Evolutionary conservation across 140 eudicot species (phyloP), one percentile per base, ranked within the genome.

Genomic region (Ambrosia hybrid): DNA sequence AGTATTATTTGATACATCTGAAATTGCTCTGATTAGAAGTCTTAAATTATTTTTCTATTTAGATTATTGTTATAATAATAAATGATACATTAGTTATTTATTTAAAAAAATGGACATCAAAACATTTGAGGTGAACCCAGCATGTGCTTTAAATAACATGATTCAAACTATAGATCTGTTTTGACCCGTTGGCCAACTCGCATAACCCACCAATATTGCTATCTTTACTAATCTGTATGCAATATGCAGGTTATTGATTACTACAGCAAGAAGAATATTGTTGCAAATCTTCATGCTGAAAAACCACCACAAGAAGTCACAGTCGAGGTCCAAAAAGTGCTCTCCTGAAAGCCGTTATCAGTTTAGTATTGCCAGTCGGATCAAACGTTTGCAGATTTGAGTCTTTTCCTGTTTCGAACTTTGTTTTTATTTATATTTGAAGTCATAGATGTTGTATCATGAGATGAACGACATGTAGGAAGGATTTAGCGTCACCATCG

Each of bases 261-360:
- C 83, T 91, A 91, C 73, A 58, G 34, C 62, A 86, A 82, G 85
- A 91, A 91, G 84, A 80, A 79, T 9, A 81, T 82, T 2, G 87
- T 87, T 74, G 87, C 87, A 7, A 82, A 91, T 80, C 92, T 91
- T 78, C 93, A 83, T 17, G 97, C 96, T 1, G 97, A 91, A 76
- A 88, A 88, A 75, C 75, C 88, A 9, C 97, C 97, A 5, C 81
- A 78, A 77, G 91, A 79, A 51, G 97, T 91, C 45, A 85, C 83
- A 45, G 69, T 67, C 6, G 26, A 21, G 80, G 90, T 88, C 70
- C 83, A 84, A 58, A 91, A 91, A 74, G 91, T 52, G 34, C 87
- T 91, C 30, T 79, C 91, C 6, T 91, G 82, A 80, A 63, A 53
- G 65, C 12, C 17, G 0, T 34, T 70, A 53, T 55, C 48, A 17